Base-by-base conservation (phyloP, 345 rosid species). In the Kernera saxatilis region DNA sequence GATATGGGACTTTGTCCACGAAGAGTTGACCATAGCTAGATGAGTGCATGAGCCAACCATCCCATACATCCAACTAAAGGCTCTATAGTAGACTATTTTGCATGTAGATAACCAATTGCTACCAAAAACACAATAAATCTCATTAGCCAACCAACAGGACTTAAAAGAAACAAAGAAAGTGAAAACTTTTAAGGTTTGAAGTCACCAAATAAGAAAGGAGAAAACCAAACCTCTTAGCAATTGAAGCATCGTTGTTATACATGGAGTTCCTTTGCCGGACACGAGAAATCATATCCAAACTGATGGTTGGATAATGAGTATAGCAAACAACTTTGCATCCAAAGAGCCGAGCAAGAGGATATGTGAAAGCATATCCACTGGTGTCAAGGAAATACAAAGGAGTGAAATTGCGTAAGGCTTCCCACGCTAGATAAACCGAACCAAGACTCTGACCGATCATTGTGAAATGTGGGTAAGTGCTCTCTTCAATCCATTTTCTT, bases 371-470 rank as follows among this genome's bases (percentile, higher is more conserved):
- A 58, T 91, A 91, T 27, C 99, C 99, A 50, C 93, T 81, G 0
- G 97, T 94, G 73, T 94, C 99, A 30, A 91, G 79, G 71, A 78
- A 89, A 70, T 81, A 80, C 23, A 64, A 50, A 57, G 97, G 99
- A 26, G 95, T 85, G 53, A 85, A 86, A 87, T 83, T 88, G 81
- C 80, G 71, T 41, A 94, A 82, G 0, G 96, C 99, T 82, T 94
- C 99, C 96, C 96, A 94, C 0, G 88, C 79, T 29, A 94, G 84
- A 78, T 84, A 88, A 60, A 94, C 75, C 22, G 99, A 94, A 30
- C 99, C 99, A 45, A 94, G 80, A 71, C 99, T 94, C 71, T 94
- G 97, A 29, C 99, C 99, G 32, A 94, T 84, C 99, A 91, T 89
- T 3, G 99, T 94, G 74, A 89, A 94, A 49, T 68, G 88, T 25